Conservation (phyloP, 2,329 filamentous ascomycete genomes). For the Fusarium torreyae region DNA sequence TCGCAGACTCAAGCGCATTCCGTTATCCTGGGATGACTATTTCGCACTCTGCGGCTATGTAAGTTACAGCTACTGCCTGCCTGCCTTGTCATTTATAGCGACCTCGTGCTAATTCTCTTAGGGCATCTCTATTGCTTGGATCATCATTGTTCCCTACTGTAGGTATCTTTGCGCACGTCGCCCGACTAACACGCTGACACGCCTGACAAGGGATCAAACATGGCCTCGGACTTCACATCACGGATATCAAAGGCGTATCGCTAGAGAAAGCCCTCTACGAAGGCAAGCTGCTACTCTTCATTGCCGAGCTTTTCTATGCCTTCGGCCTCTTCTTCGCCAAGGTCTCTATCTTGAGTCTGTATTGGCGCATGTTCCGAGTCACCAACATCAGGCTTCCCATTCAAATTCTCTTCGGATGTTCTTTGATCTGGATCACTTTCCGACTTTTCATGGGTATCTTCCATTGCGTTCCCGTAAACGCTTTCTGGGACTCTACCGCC, state of each 20-base stretch:
- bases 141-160: constrained; percentile 40
- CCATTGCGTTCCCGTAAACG: constrained; percentile 39
- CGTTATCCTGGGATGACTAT: constrained; percentile 41
- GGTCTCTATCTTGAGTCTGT: constrained; percentile 49
- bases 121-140: constrained; percentile 36
- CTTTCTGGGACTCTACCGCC: constrained; percentile 34
- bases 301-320: constrained; percentile 51
- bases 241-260: neutral
- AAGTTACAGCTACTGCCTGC: neutral
- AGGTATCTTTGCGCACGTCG: neutral
- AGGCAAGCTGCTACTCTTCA: constrained; percentile 30
- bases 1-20: constrained; percentile 35
- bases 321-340: constrained; percentile 50
- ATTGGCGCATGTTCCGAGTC: constrained; percentile 53
- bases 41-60: constrained; percentile 43
- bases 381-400: constrained; percentile 48
- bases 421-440: constrained; percentile 50
- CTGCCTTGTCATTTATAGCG: neutral
- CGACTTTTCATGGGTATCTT: constrained; percentile 43
- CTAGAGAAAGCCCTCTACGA: constrained; percentile 2
- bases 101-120: neutral
- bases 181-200: constrained; percentile 11
- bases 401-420: constrained; percentile 45
- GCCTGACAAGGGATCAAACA: constrained; percentile 23
- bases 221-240: constrained; percentile 40